Percentiles rank a stretch among this genome's conserved stretches.
Conservation (phyloP, 2,329 filamentous ascomycete genomes). For the Reticulascus tulasneorum region DNA sequence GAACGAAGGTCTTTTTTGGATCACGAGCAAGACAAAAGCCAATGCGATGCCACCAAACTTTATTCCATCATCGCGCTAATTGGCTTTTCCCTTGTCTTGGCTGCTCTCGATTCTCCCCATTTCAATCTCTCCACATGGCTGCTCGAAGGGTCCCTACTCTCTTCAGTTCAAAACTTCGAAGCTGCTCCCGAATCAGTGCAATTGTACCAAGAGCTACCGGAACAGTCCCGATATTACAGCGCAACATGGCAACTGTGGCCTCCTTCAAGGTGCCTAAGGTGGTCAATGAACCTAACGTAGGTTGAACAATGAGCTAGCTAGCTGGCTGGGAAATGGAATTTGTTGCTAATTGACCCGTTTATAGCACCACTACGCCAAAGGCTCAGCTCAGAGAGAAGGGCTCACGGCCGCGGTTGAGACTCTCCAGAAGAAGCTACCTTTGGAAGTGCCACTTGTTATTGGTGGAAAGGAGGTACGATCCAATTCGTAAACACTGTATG, state of each 20-base stretch:
- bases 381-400: conserved; percentile 71
- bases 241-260: conserved; percentile 59
- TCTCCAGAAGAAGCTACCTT: conserved; percentile 63
- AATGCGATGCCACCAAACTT: too few relatives aligned
- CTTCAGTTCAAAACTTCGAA: conserved; percentile 12
- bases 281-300: conserved; percentile 91
- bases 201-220: conserved; percentile 3
- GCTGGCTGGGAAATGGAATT: not conserved
- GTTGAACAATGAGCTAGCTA: conserved; percentile 27
- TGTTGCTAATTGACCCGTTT: conserved; percentile 41
- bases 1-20: too few relatives aligned
- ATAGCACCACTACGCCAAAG: conserved; percentile 86
- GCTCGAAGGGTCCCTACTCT: conserved; percentile 11
- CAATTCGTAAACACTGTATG: not conserved
- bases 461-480: conserved; percentile 70
- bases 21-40: too few relatives aligned
- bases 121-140: conserved; percentile 9
- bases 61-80: too few relatives aligned
- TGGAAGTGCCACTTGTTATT: conserved; percentile 79
- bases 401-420: conserved; percentile 70
- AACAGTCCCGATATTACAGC: conserved; percentile 22
- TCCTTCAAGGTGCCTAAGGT: conserved; percentile 85
- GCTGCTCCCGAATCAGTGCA: conserved; percentile 6
- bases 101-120: too few relatives aligned
- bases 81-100: too few relatives aligned